Conservation (phyloP, 2,329 filamentous ascomycete genomes). For the Rhynchosporium graminicola region DNA sequence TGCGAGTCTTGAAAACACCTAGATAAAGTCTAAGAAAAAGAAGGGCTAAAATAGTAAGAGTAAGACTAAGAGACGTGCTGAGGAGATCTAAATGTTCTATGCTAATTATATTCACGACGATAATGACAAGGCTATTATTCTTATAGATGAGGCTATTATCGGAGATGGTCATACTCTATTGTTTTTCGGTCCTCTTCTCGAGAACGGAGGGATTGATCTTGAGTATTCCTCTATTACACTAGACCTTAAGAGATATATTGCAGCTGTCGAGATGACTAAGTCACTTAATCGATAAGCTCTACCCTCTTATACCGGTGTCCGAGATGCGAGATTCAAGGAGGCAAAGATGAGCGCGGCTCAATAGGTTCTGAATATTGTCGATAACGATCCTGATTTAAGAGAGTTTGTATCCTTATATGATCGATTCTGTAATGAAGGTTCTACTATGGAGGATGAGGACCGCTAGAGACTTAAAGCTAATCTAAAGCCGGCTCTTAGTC, state of each 20-base stretch:
- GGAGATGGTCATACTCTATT: too few relatives aligned
- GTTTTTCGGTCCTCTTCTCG: too few relatives aligned
- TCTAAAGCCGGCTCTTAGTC: not conserved
- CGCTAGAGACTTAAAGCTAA: not conserved
- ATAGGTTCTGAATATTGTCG: not conserved
- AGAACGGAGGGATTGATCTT: not conserved
- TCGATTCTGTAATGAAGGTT: not conserved
- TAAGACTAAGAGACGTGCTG: too few relatives aligned
- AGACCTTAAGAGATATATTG: not conserved
- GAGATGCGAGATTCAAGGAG: not conserved
- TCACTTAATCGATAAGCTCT: not conserved
- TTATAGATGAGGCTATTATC: too few relatives aligned
- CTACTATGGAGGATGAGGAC: not conserved
- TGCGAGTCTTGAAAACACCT: too few relatives aligned
- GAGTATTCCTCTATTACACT: not conserved
- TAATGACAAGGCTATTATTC: too few relatives aligned
- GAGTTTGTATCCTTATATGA: not conserved
- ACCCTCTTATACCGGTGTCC: not conserved
- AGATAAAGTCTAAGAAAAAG: too few relatives aligned
- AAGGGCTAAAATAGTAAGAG: too few relatives aligned
- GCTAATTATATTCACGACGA: too few relatives aligned
- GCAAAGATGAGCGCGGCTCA: not conserved
- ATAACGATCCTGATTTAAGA: not conserved
- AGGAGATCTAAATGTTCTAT: too few relatives aligned
- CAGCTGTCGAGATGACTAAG: not conserved